Base-by-base conservation (phyloP, 768 basidiomycete genomes). In the Rossbeevera mucosa region DNA sequence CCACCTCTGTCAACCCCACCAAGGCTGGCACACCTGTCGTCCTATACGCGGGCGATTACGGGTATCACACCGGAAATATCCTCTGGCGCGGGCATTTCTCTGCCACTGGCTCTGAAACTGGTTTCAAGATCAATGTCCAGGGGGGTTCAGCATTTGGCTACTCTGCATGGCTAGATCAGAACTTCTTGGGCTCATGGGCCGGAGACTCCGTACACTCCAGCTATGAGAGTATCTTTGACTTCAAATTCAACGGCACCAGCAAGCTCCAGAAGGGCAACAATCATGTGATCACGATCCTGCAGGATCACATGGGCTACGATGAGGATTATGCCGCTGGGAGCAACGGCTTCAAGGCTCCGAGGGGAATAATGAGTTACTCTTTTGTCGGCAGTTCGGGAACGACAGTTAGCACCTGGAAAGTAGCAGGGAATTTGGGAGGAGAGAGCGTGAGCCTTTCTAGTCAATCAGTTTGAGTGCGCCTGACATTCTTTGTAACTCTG, bases 231-330 rank as follows among this genome's bases (percentile, higher is more conserved):
- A 59, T 55, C 8, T 66, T 66, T 42, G 18, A 53, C 20, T 56
- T 64, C 42, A 1, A 53, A n/a, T 56, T 64, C 42, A 1, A 50
- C 8, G 22, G 30, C 2, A 26, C 47, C 1, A 22, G 13, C 25
- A 42, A 44, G 21, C 51, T 63, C 13, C 12, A 22, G 18, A 28
- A 20, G 14, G 74, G 69, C 9, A 68, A 69, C 4, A 57, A 58
- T 25, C 74, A 80, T 54, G 66, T 79, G 26, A 60, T 81, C 42
- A 80, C 79, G 1, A 74, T 81, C 31, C 51, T 80, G 21, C 76
- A 80, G 62, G 80, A 80, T 56, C 79, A 79, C 52, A 80, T 79
- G 77, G 78, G 78, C 7, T 71, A 74, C 29, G 79, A 79, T 33
- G 75, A 75, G 52, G 71, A 78, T 50, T 71, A 70, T 71, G 54